phyloP scores from a whole-genome alignment of 192 early-diverging fungal genomes.

The Backusella tarrabulga region DNA sequence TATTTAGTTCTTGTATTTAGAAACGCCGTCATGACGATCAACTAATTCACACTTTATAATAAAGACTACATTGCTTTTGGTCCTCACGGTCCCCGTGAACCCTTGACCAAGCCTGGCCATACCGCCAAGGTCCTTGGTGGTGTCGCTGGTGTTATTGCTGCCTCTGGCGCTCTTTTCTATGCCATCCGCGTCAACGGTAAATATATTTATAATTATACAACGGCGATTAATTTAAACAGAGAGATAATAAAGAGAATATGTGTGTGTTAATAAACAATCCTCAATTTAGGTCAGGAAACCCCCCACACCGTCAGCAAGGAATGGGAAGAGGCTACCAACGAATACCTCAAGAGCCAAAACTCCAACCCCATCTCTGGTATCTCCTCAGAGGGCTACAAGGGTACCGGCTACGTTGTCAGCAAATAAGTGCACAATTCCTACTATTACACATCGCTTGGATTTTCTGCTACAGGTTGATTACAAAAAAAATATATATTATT shows the following conservation, averaged over 20 bases:
- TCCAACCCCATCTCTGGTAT: conserved; percentile 78
- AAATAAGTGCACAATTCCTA: conserved; percentile 29
- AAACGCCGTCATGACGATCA: background rate
- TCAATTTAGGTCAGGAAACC: conserved; percentile 51
- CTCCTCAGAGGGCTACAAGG: conserved; percentile 77
- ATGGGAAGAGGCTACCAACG: conserved; percentile 84
- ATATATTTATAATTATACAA: conserved; percentile 18
- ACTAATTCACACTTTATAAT: background rate
- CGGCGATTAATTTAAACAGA: background rate
- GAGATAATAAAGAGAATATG: background rate
- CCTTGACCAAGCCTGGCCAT: conserved; percentile 66
- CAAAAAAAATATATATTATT: too few relatives aligned
- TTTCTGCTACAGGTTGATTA: conserved; percentile 3
- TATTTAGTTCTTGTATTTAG: background rate
- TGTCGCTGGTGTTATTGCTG: conserved; percentile 53
- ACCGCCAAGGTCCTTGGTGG: conserved; percentile 67
- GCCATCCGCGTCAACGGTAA: conserved; percentile 55
- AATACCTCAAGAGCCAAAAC: conserved; percentile 65
- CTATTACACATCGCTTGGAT: background rate
- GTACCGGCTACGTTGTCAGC: conserved; percentile 65
- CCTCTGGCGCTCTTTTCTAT: conserved; percentile 55
- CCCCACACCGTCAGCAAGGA: conserved; percentile 72
- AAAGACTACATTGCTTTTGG: conserved; percentile 92
- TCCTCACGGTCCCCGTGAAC: conserved; percentile 84
- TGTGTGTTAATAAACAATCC: background rate